A percentile compares a stretch with the other conserved stretches of the same genome.
phyloP scores from a whole-genome alignment of 1,139 yeast genomes.

The Tardiomyces blankii region DNA sequence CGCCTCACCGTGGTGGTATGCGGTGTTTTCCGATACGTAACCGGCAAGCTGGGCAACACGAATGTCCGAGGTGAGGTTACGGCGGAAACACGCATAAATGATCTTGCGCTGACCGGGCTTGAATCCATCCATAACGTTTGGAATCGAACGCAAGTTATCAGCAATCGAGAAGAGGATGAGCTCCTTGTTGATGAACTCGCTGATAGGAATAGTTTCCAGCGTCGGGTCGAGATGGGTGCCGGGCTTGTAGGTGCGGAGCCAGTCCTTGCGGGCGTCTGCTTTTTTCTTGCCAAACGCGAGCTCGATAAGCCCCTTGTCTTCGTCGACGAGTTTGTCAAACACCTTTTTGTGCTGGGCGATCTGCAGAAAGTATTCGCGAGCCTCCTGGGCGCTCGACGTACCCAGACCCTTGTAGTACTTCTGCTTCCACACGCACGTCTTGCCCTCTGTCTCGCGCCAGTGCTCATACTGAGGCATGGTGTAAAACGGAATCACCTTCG shows the following conservation, averaged over 20 bases:
- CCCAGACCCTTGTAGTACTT: constrained; percentile 99
- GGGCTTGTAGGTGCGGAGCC: constrained; percentile 83
- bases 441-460: constrained; percentile 85
- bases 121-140: constrained; percentile 87
- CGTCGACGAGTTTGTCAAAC: constrained; percentile 73
- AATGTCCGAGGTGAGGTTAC: constrained; percentile 65
- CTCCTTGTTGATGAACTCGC: constrained; percentile 92
- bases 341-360: constrained; percentile 78
- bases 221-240: constrained; percentile 91
- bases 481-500: constrained; percentile 60
- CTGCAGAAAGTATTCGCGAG: constrained; percentile 80
- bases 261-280: constrained; percentile 96
- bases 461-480: constrained; percentile 93
- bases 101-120: constrained; percentile 98
- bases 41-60: constrained; percentile 91
- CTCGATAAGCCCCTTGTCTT: constrained; percentile 75
- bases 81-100: constrained; percentile 75
- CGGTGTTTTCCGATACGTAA: constrained; percentile 79
- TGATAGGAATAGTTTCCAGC: constrained; percentile 67
- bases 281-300: constrained; percentile 90
- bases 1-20: constrained; percentile 93
- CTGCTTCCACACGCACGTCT: constrained; percentile 71
- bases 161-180: constrained; percentile 93
- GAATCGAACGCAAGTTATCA: constrained; percentile 91
- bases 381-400: constrained; percentile 75